Base-by-base conservation (phyloP, 2,329 filamentous ascomycete species). In the Stagonosporopsis rhizophila region DNA sequence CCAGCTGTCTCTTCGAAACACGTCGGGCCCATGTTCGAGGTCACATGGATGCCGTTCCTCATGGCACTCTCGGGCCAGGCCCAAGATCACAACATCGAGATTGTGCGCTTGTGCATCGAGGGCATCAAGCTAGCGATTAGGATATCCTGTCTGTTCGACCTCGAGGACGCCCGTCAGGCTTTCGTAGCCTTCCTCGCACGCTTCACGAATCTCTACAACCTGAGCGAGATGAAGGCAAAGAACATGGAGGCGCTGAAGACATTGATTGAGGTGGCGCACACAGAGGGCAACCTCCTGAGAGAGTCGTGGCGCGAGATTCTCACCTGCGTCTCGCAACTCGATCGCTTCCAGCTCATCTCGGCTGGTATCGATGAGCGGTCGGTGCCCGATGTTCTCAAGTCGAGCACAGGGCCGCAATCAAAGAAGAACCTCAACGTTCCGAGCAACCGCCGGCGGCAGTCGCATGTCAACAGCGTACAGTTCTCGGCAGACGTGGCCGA, bases 41-140 rank as follows among this genome's bases (percentile, higher is more conserved):
- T 96, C 22, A 96, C 92, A 0, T 99, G 95, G 95, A 99, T 98
- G 94, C 96, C 94, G 9, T 96, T 97, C 76, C 89, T 99, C 70
- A 98, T 94, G 5, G 93, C 93, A 0, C 83, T 99, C 23, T 97
- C 94, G 1, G 93, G 91, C 46, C 91, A 96, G 65, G 93, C 95
- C 74, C 95, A 98, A 67, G 93, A 96, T 71, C 91, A 96, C 65
- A 97, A 97, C 69, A 82, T 96, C 4, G 92, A 97, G 64, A 91
- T 95, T 15, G 93, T 97, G 75, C 92, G 89, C 71, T 79, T 96
- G 6, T 99, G 95, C 69, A 89, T 99, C 69, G 94, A 99, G 71
- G 95, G 95, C 3, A 92, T 98, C 83, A 96, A 93, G 74, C 83
- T 99, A 55, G 92, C 95, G 0, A 96, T 96, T 56, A 89, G 90